Evolutionary conservation across 192 early-diverging fungal species (phyloP).

Genomic region (Rhizophagus clarus): DNA sequence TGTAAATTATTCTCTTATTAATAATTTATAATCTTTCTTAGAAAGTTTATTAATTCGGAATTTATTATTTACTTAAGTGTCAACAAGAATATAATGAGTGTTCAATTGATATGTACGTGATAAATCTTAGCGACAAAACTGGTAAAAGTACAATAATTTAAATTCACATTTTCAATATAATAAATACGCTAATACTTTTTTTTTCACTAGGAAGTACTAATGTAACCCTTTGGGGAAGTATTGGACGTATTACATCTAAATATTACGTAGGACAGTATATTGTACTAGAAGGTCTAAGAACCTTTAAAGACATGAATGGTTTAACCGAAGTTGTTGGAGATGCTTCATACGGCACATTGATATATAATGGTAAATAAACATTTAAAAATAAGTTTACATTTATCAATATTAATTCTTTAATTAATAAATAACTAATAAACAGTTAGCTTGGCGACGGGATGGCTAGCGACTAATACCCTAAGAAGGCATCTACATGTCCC

Average conservation of each 20-base stretch:
- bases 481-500: not conserved
- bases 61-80: not conserved
- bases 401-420: not conserved
- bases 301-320: not conserved
- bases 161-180: not conserved
- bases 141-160: not conserved
- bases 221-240: not conserved
- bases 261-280: conserved; percentile 9
- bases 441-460: conserved; percentile 7
- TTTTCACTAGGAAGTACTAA: not conserved
- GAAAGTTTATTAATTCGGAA: not conserved
- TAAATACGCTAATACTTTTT: not conserved
- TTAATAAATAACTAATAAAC: not conserved
- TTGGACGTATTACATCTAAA: not conserved
- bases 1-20: not conserved
- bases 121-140: conserved; percentile 8
- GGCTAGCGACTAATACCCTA: not conserved
- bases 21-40: not conserved
- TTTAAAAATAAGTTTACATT: not conserved
- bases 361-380: conserved; percentile 12
- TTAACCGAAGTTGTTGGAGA: not conserved
- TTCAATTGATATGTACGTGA: not conserved
- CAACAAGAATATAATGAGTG: not conserved
- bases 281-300: conserved; percentile 4
- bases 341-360: not conserved